phyloP scores from a whole-genome alignment of 164 flowering plant species.

The Umbellularia californica region DNA sequence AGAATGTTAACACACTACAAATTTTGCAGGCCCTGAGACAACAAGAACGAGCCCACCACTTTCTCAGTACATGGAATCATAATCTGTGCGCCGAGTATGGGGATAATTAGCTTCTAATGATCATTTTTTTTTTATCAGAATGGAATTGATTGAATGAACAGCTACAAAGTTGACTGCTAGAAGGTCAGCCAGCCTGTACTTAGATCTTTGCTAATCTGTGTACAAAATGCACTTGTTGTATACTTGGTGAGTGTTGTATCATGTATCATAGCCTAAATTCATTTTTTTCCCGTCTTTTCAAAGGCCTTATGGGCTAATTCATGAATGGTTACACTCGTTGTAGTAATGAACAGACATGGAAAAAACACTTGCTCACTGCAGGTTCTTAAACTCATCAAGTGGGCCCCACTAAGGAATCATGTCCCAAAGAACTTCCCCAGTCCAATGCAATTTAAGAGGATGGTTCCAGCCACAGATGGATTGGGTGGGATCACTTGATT shows the following conservation, averaged over 20 bases:
- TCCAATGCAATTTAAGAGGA: too few relatives aligned
- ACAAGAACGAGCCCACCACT: conserved; percentile 78
- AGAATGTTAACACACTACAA: not conserved
- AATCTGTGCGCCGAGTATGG: not conserved
- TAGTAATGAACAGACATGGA: too few relatives aligned
- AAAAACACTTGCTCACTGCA: too few relatives aligned
- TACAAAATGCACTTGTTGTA: not conserved
- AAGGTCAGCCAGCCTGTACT: conserved; percentile 10
- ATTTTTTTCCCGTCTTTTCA: not conserved
- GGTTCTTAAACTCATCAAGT: too few relatives aligned
- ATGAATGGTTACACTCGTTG: too few relatives aligned
- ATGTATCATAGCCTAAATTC: not conserved
- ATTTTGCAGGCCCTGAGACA: conserved; percentile 64
- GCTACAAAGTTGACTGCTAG: conserved; percentile 9
- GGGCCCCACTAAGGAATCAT: too few relatives aligned
- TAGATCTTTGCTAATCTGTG: not conserved
- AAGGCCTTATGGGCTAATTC: too few relatives aligned
- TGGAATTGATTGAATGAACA: not conserved
- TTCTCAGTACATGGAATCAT: conserved; percentile 74
- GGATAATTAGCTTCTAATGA: not conserved
- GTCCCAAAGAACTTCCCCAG: too few relatives aligned
- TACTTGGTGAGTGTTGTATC: not conserved
- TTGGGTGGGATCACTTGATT: too few relatives aligned
- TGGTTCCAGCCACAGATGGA: too few relatives aligned
- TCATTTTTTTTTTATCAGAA: not conserved